Evolutionary conservation across 305 asterid species (phyloP).

Genomic region (Andrographis paniculata): DNA sequence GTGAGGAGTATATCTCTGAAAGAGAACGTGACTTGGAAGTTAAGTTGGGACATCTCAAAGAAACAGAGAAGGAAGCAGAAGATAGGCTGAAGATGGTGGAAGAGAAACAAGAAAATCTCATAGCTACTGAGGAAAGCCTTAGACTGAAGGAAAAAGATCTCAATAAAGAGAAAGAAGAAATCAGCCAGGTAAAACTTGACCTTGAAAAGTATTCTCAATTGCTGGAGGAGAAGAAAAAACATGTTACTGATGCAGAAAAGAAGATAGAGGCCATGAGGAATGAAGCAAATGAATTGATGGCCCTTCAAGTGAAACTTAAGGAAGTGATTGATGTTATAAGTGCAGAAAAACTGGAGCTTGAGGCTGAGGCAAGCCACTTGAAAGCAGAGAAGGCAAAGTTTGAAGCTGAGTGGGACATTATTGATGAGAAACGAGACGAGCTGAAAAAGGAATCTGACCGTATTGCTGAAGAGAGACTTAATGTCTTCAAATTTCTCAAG

Average conservation of each 20-base stretch:
- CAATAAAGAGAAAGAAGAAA: conserved; percentile 49
- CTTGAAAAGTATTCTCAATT: conserved; percentile 50
- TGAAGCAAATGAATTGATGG: conserved; percentile 69
- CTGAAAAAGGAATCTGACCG: conserved; percentile 64
- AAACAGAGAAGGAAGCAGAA: conserved; percentile 54
- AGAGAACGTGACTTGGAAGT: conserved; percentile 61
- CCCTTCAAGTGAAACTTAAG: conserved; percentile 66
- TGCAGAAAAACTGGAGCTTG: conserved; percentile 67
- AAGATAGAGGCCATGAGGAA: conserved; percentile 56
- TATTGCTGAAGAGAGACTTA: conserved; percentile 66
- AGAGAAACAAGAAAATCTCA: conserved; percentile 51
- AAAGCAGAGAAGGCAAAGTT: conserved; percentile 77
- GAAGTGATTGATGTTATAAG: conserved; percentile 81
- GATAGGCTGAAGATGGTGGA: conserved; percentile 38
- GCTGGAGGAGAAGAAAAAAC: conserved; percentile 52
- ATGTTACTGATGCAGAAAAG: conserved; percentile 51
- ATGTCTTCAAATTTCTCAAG: conserved; percentile 56
- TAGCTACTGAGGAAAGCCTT: conserved; percentile 46
- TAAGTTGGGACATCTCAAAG: conserved; percentile 39
- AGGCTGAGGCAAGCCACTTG: conserved; percentile 71
- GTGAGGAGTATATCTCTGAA: conserved; percentile 61
- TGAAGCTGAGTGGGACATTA: conserved; percentile 86
- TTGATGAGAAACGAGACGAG: conserved; percentile 87
- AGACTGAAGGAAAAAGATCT: conserved; percentile 36
- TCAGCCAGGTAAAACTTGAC: conserved; percentile 39